Evolutionary conservation across 2,329 filamentous ascomycete species (phyloP).

Genomic region (Tolypocladium nubicola): DNA sequence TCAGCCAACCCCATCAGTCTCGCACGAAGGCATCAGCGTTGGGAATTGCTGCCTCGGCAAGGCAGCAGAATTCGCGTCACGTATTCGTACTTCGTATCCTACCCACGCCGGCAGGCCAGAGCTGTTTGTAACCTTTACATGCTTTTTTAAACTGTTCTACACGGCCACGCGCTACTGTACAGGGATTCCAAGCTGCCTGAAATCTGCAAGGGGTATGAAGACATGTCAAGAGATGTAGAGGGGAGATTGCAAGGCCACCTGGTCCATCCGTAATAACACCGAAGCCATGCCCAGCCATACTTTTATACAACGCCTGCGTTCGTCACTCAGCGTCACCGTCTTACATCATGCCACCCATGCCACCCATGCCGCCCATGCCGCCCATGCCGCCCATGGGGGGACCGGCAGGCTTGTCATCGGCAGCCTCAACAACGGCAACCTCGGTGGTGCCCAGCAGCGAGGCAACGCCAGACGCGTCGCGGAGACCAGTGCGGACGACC

Average conservation of each 20-base stretch:
- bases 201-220: constrained; percentile 18
- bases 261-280: constrained; percentile 31
- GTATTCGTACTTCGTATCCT: too few relatives aligned
- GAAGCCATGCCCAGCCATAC: constrained; percentile 30
- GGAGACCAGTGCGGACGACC: constrained; percentile 92
- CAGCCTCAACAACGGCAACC: constrained; percentile 92
- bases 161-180: constrained; percentile 23
- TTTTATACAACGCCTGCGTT: constrained; percentile 16
- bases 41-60: constrained; percentile 6
- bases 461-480: constrained; percentile 91
- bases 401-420: constrained; percentile 74
- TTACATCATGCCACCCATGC: constrained; percentile 57
- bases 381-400: constrained; percentile 54
- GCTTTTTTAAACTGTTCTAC: constrained; percentile 16
- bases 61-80: neutral
- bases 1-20: neutral
- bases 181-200: constrained; percentile 16
- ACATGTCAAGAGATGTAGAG: constrained; percentile 18
- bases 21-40: neutral
- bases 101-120: neutral
- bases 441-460: constrained; percentile 96
- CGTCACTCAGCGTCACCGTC: constrained; percentile 11
- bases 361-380: constrained; percentile 53
- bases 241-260: constrained; percentile 22
- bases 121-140: neutral